Evolutionary conservation across 1,284 basidiomycete species (phyloP), one percentile per base, ranked within the genome.

Genomic region (Kalmanozyma brasiliensis): DNA sequence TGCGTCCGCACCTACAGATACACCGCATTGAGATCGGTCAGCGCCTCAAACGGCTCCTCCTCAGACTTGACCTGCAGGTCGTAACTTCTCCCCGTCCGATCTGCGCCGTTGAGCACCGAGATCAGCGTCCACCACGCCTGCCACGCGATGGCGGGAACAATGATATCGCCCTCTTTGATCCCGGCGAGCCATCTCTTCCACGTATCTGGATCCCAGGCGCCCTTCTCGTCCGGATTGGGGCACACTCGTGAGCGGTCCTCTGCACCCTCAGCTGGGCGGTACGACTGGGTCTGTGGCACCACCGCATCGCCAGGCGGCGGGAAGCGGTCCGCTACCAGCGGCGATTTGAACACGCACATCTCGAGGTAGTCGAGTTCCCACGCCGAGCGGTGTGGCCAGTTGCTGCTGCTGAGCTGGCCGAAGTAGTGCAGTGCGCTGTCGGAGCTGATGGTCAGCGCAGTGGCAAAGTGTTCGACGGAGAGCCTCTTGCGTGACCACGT

Each of bases 51-150:
- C 3, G 70, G 62, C 45, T 81, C 79, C 8, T 77, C 67, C 8
- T 33, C 29, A 5, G 67, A 63, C 52, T 78, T 77, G 47, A 81
- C 56, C 49, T 80, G 79, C 52, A 81, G 36, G 38, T 81, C 72
- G 38, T 78, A 78, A 14, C 60, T 47, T 9, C 77, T 58, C 1
- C 77, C 78, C 3, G 74, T 62, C 1, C 76, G 53, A 51, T 79
- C 78, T 1, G 74, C 78, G 7, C 78, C 79, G 34, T 81, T 81
- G 20, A 81, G 59, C 10, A 78, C 66, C 20, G 73, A 66, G 24
- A 81, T 79, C 38, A 79, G 57, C 19, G 77, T 76, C 79, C 79
- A 81, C 79, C 79, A 81, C 1, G 78, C 78, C 62, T 81, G 79
- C 74, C 72, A 78, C 9, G 67, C 55, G 9, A 81, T 58, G 2